Evolutionary conservation across 2,329 filamentous ascomycete species (phyloP), one percentile per base, ranked within the genome.

Genomic region (Gremmenia infestans): DNA sequence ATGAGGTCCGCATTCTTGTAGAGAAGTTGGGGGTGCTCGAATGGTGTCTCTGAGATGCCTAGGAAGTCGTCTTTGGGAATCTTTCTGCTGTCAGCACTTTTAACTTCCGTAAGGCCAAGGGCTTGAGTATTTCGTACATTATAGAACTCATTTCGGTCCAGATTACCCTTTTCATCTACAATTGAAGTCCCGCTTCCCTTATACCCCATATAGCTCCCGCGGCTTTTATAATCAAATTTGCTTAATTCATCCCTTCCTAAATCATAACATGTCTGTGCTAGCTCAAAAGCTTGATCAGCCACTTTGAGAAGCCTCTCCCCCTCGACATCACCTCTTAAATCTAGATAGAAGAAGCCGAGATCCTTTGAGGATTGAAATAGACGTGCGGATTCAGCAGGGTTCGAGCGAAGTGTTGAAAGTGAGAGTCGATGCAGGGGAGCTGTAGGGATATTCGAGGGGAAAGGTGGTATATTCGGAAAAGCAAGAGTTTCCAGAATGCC

Each of bases 171-270:
- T 50, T 63, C 62, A 50, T 66, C 63, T 35, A 64, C 58, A 36
- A 64, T 58, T 5, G 58, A 57, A 14, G 40, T 59, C 11, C 63
- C 65, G 42, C 61, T 60, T 5, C 62, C 59, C 45, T 65, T 66
- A 49, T 68, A 68, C 8, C 62, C 65, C 35, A 60, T 57, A 55
- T 66, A 67, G 42, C 61, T 66, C 1, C 58, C 63, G 28, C 50
- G 42, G 12, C 19, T 49, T 15, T 58, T 63, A 54, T 80, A 81
- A 59, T 83, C 80, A 61, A 61, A 84, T 53, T 76, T 73, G n/a
- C 71, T 62, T 63, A 82, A 81, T 62, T 83, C 81, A 9, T 76
- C 70, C 0, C 77, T 59, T 1, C 73, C 72, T 0, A 83, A 64
- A 4, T 75, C 70, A 62, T 58, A 68, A 5, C 67, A 52, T 35